These are phyloP conservation scores for Ceratocystis destructans DNA, from an alignment of 2,329 filamentous ascomycete species.

Conservation along the genomic window DNA sequence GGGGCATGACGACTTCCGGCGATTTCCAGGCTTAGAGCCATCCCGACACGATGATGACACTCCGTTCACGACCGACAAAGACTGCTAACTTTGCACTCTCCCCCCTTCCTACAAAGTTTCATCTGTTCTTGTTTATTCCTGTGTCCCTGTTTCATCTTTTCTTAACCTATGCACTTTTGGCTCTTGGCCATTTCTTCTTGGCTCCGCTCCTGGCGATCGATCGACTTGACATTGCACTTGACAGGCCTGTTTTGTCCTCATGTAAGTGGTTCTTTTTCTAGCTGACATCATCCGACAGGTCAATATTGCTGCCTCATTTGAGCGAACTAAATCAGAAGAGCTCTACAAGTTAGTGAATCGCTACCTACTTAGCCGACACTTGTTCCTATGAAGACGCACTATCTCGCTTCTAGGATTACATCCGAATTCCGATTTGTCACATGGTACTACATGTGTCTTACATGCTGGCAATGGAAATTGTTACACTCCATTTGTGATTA, in stretches of 20 bases:
- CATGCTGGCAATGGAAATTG: neutral
- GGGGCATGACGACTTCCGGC: neutral
- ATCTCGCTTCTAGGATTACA: neutral
- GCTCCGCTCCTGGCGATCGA: neutral
- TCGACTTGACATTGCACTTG: neutral
- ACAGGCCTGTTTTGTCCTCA: neutral
- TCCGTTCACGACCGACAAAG: neutral
- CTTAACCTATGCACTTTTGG: neutral
- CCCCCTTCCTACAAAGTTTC: neutral
- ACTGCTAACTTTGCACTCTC: neutral
- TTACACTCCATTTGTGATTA: neutral
- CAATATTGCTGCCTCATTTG: neutral
- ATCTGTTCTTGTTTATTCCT: neutral
- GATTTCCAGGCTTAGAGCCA: neutral
- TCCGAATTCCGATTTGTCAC: neutral
- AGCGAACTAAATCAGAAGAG: neutral
- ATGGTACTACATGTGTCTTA: neutral
- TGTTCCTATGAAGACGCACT: neutral
- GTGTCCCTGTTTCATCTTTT: neutral
- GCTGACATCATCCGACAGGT: neutral
- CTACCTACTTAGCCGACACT: neutral
- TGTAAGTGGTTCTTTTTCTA: neutral
- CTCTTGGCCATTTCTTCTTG: neutral
- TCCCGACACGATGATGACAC: neutral
- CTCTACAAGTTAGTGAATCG: neutral